phyloP scores from a whole-genome alignment of 2,329 filamentous ascomycete genomes.

The Talaromyces rugulosus region DNA sequence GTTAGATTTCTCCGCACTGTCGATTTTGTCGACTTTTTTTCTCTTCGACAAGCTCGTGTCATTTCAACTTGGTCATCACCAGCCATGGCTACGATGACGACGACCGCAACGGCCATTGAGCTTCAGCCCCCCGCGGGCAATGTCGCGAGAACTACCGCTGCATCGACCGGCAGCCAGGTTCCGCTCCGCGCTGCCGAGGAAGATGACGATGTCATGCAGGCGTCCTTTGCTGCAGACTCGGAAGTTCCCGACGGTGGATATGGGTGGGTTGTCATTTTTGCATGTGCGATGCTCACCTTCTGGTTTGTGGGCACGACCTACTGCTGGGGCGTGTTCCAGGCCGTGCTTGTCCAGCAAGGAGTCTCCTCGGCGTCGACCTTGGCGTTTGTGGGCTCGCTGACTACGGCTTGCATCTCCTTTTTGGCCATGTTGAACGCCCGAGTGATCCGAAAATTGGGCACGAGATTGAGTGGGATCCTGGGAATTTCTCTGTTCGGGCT shows the following conservation, averaged over 20 bases:
- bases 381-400: constrained; percentile 56
- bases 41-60: background rate
- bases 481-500: constrained; percentile 51
- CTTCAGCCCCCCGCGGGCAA: constrained; percentile 8
- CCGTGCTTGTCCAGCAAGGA: constrained; percentile 48
- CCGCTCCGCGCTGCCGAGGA: constrained; percentile 1
- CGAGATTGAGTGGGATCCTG: constrained; percentile 42
- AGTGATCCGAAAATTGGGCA: constrained; percentile 49
- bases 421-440: constrained; percentile 51
- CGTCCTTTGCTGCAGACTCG: constrained; percentile 44
- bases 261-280: constrained; percentile 56
- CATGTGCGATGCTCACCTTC: constrained; percentile 51
- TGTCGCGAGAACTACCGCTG: constrained; percentile 4
- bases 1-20: background rate
- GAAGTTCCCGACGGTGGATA: constrained; percentile 55
- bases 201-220: constrained; percentile 37
- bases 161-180: background rate
- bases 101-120: constrained; percentile 12
- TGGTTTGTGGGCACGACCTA: constrained; percentile 56
- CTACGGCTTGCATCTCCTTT: constrained; percentile 48
- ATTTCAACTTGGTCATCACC: background rate
- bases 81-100: constrained; percentile 1
- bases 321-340: constrained; percentile 59
- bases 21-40: background rate
- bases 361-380: constrained; percentile 50